Evolutionary conservation across 2,329 filamentous ascomycete species (phyloP).

Genomic region (Epichloe hybrida): DNA sequence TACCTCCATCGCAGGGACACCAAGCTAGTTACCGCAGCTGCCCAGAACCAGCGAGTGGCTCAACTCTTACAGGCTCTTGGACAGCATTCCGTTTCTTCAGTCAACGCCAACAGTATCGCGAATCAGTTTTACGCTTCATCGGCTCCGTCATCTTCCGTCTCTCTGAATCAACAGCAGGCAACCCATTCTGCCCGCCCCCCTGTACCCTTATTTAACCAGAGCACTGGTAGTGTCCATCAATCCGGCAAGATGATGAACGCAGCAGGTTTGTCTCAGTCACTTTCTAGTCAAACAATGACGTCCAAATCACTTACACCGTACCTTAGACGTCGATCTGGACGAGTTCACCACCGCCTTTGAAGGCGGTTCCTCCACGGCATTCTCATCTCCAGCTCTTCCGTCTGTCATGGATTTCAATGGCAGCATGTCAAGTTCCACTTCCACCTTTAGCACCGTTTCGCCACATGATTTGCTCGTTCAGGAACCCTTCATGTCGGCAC

Average conservation of each 20-base stretch:
- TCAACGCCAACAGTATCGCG: constrained; percentile 42
- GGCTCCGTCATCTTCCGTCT: constrained; percentile 45
- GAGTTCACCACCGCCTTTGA: constrained; percentile 45
- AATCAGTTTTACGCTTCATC: constrained; percentile 56
- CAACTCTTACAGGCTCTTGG: constrained; percentile 46
- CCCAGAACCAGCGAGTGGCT: constrained; percentile 46
- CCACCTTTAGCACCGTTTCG: constrained; percentile 60
- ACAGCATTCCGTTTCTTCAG: constrained; percentile 39
- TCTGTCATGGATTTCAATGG: constrained; percentile 37
- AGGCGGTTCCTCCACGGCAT: constrained; percentile 35
- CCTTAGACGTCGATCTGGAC: constrained; percentile 42
- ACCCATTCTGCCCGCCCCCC: constrained; percentile 48
- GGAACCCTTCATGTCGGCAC: constrained; percentile 58
- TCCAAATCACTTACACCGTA: constrained; percentile 18
- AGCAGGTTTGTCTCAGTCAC: constrained; percentile 19
- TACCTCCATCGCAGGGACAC: constrained; percentile 31
- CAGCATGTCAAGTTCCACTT: constrained; percentile 34
- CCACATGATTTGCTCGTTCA: constrained; percentile 67
- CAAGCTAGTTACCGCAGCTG: constrained; percentile 20
- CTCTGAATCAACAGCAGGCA: constrained; percentile 36
- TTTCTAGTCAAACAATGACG: background rate
- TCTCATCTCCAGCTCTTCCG: constrained; percentile 39
- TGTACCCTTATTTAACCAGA: constrained; percentile 58
- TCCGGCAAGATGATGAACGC: constrained; percentile 31
- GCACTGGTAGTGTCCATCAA: constrained; percentile 37